phyloP scores from a whole-genome alignment of 371 early-diverging fungal species.

The Syncephalastrum monosporum region DNA sequence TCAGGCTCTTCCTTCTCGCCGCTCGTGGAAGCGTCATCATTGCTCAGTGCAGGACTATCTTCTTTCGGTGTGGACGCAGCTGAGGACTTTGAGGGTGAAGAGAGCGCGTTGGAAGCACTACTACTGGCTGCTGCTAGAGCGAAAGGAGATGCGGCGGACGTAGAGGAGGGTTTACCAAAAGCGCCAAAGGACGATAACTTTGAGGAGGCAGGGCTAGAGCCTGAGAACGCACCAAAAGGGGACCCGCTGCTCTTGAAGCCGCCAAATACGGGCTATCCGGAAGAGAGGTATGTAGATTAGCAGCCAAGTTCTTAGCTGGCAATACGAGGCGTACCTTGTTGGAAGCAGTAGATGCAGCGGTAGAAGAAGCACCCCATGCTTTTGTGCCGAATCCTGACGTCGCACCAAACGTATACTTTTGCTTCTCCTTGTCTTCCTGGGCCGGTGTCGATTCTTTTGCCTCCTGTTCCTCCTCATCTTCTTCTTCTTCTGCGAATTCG shows the following conservation, averaged over 20 bases:
- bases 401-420: slow-evolving; percentile 48
- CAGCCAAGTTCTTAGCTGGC: background rate
- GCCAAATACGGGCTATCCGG: slow-evolving; percentile 25
- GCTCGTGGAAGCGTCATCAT: slow-evolving; percentile 8
- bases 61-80: background rate
- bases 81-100: slow-evolving; percentile 10
- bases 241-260: slow-evolving; percentile 20
- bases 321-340: slow-evolving; percentile 22
- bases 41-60: background rate
- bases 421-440: slow-evolving; percentile 15
- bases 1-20: slow-evolving; percentile 9
- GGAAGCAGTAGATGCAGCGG: slow-evolving; percentile 15
- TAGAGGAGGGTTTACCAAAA: slow-evolving; percentile 26
- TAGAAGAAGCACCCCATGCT: slow-evolving; percentile 24
- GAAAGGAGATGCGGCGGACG: slow-evolving; percentile 38
- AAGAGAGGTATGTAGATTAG: background rate
- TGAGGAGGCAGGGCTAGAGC: slow-evolving; percentile 8
- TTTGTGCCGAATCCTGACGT: slow-evolving; percentile 50
- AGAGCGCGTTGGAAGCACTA: slow-evolving; percentile 18
- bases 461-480: slow-evolving; percentile 16
- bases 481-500: slow-evolving; percentile 46
- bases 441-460: slow-evolving; percentile 4
- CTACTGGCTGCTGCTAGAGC: slow-evolving; percentile 32
- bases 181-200: slow-evolving; percentile 30
- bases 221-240: slow-evolving; percentile 7